Percentiles rank a stretch among this genome's conserved stretches.
Evolutionary conservation across 352 stramenopile species (phyloP).

Genomic region (Achlya hypogyna): DNA sequence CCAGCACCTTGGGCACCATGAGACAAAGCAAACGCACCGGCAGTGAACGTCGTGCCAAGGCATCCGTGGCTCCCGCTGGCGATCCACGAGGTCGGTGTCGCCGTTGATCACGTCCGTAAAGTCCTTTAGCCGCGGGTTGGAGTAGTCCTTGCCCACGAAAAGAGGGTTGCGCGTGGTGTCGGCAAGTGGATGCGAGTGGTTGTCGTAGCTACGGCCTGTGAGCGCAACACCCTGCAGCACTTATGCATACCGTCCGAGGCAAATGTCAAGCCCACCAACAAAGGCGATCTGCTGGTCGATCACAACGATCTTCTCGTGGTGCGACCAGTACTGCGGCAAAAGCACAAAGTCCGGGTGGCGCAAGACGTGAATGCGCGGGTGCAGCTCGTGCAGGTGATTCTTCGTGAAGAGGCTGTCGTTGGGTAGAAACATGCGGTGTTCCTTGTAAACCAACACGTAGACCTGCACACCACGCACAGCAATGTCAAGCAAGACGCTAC

Average conservation of each 20-base stretch:
- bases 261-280: conserved; percentile 26
- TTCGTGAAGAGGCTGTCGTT: conserved; percentile 21
- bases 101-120: conserved; percentile 23
- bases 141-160: conserved; percentile 23
- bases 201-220: conserved; percentile 10
- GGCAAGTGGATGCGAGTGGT: not conserved
- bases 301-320: conserved; percentile 26
- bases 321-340: conserved; percentile 24
- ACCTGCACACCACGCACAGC: conserved; percentile 21
- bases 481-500: conserved; percentile 8
- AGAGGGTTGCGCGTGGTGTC: conserved; percentile 1
- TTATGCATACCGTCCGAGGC: conserved; percentile 19
- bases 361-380: conserved; percentile 25
- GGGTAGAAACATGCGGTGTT: conserved; percentile 20
- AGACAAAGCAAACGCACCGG: conserved; percentile 3
- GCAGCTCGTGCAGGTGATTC: conserved; percentile 6
- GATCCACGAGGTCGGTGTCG: conserved; percentile 19
- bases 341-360: conserved; percentile 24
- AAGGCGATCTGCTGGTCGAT: conserved; percentile 25
- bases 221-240: not conserved
- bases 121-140: conserved; percentile 24
- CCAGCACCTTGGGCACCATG: not conserved
- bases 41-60: conserved; percentile 25
- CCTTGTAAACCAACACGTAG: conserved; percentile 25
- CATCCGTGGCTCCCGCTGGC: conserved; percentile 20